Percentiles rank a stretch among this genome's conserved stretches.
These are phyloP conservation scores for Coniosporium apollinis DNA, from an alignment of 495 filamentous ascomycete genomes.

Conservation along the genomic window DNA sequence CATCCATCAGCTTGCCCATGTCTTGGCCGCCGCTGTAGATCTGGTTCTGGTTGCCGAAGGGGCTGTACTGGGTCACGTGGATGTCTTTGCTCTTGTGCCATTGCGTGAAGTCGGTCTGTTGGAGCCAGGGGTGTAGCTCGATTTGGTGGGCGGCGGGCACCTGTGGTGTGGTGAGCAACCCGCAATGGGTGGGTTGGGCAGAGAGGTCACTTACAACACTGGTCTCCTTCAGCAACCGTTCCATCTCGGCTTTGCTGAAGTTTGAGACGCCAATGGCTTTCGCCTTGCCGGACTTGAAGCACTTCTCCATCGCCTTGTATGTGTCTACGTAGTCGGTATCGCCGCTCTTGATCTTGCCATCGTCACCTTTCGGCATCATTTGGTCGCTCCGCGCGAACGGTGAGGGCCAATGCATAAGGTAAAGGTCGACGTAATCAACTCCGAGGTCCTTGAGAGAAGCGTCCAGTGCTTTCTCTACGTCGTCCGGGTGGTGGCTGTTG, in stretches of 20 bases:
- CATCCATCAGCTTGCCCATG: slow-evolving; percentile 41
- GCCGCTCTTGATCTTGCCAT: slow-evolving; percentile 14
- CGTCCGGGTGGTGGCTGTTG: slow-evolving; percentile 15
- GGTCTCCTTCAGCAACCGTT: slow-evolving; percentile 44
- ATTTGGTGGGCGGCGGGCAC: slow-evolving; percentile 48
- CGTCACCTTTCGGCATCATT: slow-evolving; percentile 15
- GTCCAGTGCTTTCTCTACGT: slow-evolving; percentile 12
- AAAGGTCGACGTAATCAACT: slow-evolving; percentile 21
- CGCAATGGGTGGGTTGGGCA: neutral
- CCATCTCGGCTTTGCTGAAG: slow-evolving; percentile 51
- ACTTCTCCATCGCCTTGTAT: slow-evolving; percentile 44
- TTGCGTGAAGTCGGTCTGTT: slow-evolving; percentile 40
- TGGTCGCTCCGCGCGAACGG: slow-evolving; percentile 14
- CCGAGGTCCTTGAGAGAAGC: slow-evolving; percentile 13
- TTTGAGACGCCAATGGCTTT: slow-evolving; percentile 64
- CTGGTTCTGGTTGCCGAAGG: slow-evolving; percentile 56
- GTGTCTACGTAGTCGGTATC: slow-evolving; percentile 21
- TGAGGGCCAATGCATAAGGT: slow-evolving; percentile 23
- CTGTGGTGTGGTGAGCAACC: slow-evolving; percentile 1
- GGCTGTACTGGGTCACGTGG: slow-evolving; percentile 47
- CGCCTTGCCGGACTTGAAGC: slow-evolving; percentile 36
- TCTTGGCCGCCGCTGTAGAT: slow-evolving; percentile 35
- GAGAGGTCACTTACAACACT: slow-evolving; percentile 24
- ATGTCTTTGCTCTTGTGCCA: slow-evolving; percentile 39
- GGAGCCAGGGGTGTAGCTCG: slow-evolving; percentile 45